Evolutionary conservation across 169 alveolate species (phyloP), one percentile per base, ranked within the genome.

Genomic region (Sarcocystis neurona): DNA sequence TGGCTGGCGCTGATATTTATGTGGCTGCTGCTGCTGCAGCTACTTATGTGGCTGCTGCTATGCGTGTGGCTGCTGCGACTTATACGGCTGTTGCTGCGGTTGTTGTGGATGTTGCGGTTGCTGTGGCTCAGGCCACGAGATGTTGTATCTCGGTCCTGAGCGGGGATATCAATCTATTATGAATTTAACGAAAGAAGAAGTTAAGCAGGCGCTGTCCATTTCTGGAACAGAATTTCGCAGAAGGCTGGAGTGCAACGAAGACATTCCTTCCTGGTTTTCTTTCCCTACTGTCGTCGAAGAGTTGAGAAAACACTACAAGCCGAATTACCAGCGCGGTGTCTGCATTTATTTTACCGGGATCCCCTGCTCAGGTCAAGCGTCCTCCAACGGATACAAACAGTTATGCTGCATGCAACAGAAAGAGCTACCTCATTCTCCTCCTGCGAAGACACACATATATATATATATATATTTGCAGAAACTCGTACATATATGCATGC

Each of bases 201-300:
- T 60, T 8, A 27, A 30, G 10, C 39, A 23, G 30, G 12, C 32
- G 10, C 43, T 44, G 23, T 30, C 79, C 43, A 88, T 92, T 0
- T 85, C 93, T 5, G 95, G 95, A 34, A 87, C 94, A n/a, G 77
- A 92, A 58, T 78, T 91, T 37, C 84, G 95, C 41, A 30, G 53
- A 41, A 20, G 48, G 60, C 80, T 92, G 15, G 85, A 58, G 56
- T 1, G 43, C 18, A 23, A 93, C 32, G 79, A 74, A 46, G 66
- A 58, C 48, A 91, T 92, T 37, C 95, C 95, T 6, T 78, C 12
- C 10, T 92, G 95, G 95, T 92, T 91, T 58, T 86, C 95, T 18
- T 90, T 86, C 46, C 93, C 95, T 23, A 70, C 34, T 0, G 94
- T 92, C 20, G 63, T 87, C 20, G 87, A 91, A n/a, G 93, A 88